These are phyloP conservation scores for Mimosa pudica DNA, from an alignment of 306 rosid genomes.

Conservation along the genomic window DNA sequence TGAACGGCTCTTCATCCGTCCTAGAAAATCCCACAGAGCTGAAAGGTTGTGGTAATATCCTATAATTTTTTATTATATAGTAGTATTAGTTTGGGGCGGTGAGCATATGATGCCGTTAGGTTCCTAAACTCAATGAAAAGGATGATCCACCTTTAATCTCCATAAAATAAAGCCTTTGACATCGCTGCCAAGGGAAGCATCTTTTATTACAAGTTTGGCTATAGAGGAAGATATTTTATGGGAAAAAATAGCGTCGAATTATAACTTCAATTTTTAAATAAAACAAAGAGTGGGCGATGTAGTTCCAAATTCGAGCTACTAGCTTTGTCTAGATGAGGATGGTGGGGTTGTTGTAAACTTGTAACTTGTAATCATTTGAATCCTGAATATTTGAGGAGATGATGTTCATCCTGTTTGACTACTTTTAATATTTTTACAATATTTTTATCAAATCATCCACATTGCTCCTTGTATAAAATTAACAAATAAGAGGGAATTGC, in stretches of 20 bases:
- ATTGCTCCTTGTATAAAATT: too few relatives aligned
- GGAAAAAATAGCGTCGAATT: not conserved
- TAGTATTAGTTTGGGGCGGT: not conserved
- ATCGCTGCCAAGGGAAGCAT: not conserved
- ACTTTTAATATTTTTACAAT: too few relatives aligned
- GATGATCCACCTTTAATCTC: slow-evolving; percentile 38
- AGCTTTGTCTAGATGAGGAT: too few relatives aligned
- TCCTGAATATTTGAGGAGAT: too few relatives aligned
- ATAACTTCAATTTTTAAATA: too few relatives aligned
- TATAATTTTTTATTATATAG: not conserved
- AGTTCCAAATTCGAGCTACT: too few relatives aligned
- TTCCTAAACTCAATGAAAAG: slow-evolving; percentile 28
- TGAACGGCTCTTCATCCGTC: not conserved
- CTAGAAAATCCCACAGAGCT: slow-evolving; percentile 4
- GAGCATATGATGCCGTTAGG: not conserved
- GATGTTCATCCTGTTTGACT: too few relatives aligned
- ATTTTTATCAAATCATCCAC: too few relatives aligned
- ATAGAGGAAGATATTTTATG: not conserved
- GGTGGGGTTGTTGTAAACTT: too few relatives aligned
- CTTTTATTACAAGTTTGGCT: not conserved
- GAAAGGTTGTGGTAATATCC: not conserved
- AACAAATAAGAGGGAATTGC: too few relatives aligned
- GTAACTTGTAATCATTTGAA: too few relatives aligned
- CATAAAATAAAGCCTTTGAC: not conserved
- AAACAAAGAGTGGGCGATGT: too few relatives aligned